Evolutionary conservation across 371 early-diverging fungal genomes (phyloP).

Genomic region (Mortierella sp.): DNA sequence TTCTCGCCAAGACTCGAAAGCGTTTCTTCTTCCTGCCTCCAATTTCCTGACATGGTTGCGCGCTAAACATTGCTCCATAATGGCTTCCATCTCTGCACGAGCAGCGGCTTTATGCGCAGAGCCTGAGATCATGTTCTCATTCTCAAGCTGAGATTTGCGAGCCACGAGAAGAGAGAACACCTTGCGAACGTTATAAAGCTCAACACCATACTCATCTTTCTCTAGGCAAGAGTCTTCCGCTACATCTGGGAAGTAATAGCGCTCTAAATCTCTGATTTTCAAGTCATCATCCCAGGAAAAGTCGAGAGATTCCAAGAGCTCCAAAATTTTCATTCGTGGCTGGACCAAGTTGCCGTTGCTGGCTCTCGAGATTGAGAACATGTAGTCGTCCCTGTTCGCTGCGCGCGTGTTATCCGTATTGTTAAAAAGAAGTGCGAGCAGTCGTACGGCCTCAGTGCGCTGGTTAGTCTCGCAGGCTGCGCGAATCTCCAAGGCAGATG

Average conservation of each 20-base stretch:
- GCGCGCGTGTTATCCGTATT: constrained; percentile 35
- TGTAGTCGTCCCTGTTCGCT: constrained; percentile 37
- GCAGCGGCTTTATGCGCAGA: constrained; percentile 58
- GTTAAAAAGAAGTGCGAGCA: constrained; percentile 53
- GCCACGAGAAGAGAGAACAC: constrained; percentile 65
- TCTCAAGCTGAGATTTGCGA: constrained; percentile 60
- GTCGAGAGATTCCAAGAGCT: constrained; percentile 67
- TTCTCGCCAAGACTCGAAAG: constrained; percentile 83
- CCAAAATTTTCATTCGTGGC: constrained; percentile 68
- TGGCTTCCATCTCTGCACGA: constrained; percentile 66
- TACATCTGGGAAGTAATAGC: constrained; percentile 58
- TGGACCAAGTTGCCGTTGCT: constrained; percentile 57
- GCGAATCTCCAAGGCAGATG: constrained; percentile 89
- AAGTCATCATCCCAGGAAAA: constrained; percentile 67
- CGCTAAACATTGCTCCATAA: constrained; percentile 67
- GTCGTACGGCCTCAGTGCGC: constrained; percentile 47
- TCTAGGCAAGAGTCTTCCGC: constrained; percentile 60
- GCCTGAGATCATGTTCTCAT: constrained; percentile 62
- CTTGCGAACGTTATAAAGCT: constrained; percentile 75
- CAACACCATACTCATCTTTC: constrained; percentile 69
- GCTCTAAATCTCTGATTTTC: constrained; percentile 39
- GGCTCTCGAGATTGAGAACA: constrained; percentile 42
- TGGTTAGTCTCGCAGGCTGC: constrained; percentile 51
- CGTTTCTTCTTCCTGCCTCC: constrained; percentile 73
- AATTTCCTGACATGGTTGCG: constrained; percentile 75